Evolutionary conservation across 2,329 filamentous ascomycete genomes (phyloP).

Genomic region (Fusarium sp.): DNA sequence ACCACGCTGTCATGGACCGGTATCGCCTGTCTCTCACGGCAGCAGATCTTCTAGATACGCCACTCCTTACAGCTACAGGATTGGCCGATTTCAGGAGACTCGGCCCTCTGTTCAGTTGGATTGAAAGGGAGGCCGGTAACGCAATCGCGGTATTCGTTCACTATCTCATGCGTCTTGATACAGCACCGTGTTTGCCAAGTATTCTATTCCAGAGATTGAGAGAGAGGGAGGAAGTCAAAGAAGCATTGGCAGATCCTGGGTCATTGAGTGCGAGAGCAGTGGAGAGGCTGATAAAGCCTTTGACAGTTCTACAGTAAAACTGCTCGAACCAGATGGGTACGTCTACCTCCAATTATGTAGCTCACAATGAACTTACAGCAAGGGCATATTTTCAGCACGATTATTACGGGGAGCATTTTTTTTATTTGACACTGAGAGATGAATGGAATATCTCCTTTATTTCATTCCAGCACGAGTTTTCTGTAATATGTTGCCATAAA

Average conservation of each 20-base stretch:
- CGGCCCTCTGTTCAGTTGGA: fast-evolving
- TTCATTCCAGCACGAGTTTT: too few relatives aligned
- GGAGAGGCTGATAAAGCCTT: neutral
- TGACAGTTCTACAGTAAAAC: neutral
- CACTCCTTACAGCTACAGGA: fast-evolving
- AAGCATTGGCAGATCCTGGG: neutral
- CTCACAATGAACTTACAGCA: too few relatives aligned
- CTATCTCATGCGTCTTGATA: neutral
- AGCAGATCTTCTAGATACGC: neutral
- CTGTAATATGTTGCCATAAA: too few relatives aligned
- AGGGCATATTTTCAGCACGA: too few relatives aligned
- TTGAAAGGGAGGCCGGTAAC: neutral
- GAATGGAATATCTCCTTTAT: too few relatives aligned
- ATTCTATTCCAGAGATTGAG: neutral
- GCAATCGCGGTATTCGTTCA: neutral
- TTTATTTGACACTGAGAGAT: too few relatives aligned
- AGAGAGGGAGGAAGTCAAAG: neutral
- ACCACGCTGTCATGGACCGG: neutral
- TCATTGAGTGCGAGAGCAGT: neutral
- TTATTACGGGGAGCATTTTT: too few relatives aligned
- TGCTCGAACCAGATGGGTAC: too few relatives aligned
- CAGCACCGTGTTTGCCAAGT: fast-evolving
- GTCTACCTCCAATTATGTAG: too few relatives aligned
- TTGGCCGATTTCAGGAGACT: neutral
- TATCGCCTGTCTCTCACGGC: neutral